Evolutionary conservation across 2,329 filamentous ascomycete species (phyloP).

Genomic region (Monilinia fructigena): DNA sequence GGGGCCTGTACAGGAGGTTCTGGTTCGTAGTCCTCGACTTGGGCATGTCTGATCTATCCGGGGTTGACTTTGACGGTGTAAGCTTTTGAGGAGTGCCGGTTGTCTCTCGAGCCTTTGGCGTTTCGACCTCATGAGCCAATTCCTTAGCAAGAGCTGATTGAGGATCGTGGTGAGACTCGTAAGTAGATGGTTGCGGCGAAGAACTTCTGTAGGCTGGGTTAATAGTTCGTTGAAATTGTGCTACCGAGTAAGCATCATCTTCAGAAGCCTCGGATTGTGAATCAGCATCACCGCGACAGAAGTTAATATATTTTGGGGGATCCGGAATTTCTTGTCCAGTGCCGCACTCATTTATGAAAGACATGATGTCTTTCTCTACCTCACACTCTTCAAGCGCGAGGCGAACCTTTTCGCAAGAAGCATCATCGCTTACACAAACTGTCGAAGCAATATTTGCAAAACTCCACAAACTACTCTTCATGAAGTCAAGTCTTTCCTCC

Average conservation of each 20-base stretch:
- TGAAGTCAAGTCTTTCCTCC: slow-evolving; percentile 94
- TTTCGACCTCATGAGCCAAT: slow-evolving; percentile 55
- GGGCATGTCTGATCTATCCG: slow-evolving; percentile 27
- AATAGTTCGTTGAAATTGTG: slow-evolving; percentile 91
- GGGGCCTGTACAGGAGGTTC: slow-evolving; percentile 34
- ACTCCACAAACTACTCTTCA: slow-evolving; percentile 95
- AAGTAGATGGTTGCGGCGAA: slow-evolving; percentile 90
- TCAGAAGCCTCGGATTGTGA: slow-evolving; percentile 79
- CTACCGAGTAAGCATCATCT: slow-evolving; percentile 88
- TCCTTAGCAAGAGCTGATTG: slow-evolving; percentile 70
- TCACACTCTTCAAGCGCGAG: slow-evolving; percentile 92
- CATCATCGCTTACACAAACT: slow-evolving; percentile 95
- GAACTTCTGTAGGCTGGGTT: slow-evolving; percentile 96
- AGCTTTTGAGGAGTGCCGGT: slow-evolving; percentile 53
- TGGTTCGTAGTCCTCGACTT: slow-evolving; percentile 36
- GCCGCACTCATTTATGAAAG: slow-evolving; percentile 83
- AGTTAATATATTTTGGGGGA: slow-evolving; percentile 97
- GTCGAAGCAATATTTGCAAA: slow-evolving; percentile 98
- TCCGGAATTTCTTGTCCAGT: slow-evolving; percentile 98
- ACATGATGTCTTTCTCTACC: slow-evolving; percentile 88
- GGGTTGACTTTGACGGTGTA: slow-evolving; percentile 30
- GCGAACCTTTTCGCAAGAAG: slow-evolving; percentile 93
- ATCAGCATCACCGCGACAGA: slow-evolving; percentile 87
- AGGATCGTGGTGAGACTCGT: slow-evolving; percentile 88
- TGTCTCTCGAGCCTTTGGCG: slow-evolving; percentile 47